Percentiles rank a stretch among this genome's conserved stretches.
phyloP scores from a whole-genome alignment of 768 basidiomycete species.

The Mrakia hoshinonis region DNA sequence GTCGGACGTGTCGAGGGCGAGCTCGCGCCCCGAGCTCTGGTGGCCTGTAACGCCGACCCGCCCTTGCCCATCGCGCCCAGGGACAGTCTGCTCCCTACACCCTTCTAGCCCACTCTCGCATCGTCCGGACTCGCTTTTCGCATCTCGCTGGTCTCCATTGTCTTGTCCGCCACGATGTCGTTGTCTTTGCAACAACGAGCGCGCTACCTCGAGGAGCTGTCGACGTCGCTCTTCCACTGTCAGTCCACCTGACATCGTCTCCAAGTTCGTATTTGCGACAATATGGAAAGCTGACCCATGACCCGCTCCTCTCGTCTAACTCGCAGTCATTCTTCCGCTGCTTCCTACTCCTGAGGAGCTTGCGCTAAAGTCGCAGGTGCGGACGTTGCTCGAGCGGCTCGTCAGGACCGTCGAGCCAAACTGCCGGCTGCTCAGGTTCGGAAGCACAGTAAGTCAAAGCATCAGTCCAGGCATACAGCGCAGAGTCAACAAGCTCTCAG shows the following conservation, averaged over 20 bases:
- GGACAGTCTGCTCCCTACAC: no score
- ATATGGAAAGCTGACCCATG: not conserved
- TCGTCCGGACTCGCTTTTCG: no score
- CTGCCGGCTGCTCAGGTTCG: conserved; percentile 82
- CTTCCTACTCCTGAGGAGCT: conserved; percentile 84
- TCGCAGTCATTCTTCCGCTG: conserved; percentile 68
- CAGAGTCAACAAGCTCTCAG: no score
- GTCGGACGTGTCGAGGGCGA: no score
- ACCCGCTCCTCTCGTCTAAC: not conserved
- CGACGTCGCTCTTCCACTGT: conserved; percentile 76
- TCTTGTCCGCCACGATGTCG: not conserved
- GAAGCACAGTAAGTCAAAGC: conserved; percentile 50
- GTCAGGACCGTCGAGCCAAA: conserved; percentile 91
- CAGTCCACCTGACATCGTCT: not conserved
- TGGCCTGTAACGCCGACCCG: no score
- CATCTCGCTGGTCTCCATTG: not conserved
- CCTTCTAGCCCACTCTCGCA: no score
- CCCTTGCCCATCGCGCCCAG: no score
- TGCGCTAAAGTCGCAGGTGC: conserved; percentile 88
- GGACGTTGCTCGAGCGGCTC: conserved; percentile 87
- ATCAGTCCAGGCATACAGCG: not conserved
- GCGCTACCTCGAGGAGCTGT: conserved; percentile 53
- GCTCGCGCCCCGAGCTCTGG: no score
- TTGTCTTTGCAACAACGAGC: not conserved
- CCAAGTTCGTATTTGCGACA: not conserved